Conservation (phyloP, 768 basidiomycete genomes). For the Kwoniella dejecticola region DNA sequence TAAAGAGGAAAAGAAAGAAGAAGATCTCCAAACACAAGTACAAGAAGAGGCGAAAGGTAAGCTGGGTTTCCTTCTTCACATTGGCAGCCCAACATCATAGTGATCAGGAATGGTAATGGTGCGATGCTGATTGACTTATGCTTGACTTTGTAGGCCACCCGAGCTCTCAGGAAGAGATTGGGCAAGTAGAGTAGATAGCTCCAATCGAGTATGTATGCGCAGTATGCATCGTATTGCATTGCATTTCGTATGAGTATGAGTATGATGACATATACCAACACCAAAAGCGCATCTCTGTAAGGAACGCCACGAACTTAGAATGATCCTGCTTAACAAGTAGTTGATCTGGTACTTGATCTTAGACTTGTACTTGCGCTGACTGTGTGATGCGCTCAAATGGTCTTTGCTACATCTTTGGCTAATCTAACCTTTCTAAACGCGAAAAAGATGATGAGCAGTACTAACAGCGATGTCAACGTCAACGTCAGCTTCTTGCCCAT, state of each 20-base stretch:
- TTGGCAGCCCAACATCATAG: no score
- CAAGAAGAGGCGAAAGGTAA: constrained; percentile 85
- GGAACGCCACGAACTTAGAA: no score
- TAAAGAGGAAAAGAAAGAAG: constrained; percentile 60
- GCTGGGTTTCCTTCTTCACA: constrained; percentile 47
- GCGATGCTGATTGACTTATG: background rate
- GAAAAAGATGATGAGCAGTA: constrained; percentile 5
- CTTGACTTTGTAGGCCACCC: constrained; percentile 31
- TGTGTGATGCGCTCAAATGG: background rate
- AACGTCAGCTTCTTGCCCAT: no score
- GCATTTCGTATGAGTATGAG: no score
- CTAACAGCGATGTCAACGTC: background rate
- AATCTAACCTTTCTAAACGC: constrained; percentile 23
- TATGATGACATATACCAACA: no score
- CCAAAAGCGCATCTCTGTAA: no score
- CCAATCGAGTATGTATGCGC: background rate
- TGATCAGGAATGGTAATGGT: background rate
- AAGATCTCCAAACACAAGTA: constrained; percentile 98
- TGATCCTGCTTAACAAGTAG: no score
- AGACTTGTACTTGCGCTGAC: no score
- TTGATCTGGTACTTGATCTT: no score
- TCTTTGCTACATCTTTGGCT: constrained; percentile 25
- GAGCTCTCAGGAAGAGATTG: constrained; percentile 43
- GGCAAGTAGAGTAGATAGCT: constrained; percentile 38
- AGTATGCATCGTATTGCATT: no score